phyloP scores from a whole-genome alignment of 2,329 filamentous ascomycete genomes.

The Xylariaceae sp. region DNA sequence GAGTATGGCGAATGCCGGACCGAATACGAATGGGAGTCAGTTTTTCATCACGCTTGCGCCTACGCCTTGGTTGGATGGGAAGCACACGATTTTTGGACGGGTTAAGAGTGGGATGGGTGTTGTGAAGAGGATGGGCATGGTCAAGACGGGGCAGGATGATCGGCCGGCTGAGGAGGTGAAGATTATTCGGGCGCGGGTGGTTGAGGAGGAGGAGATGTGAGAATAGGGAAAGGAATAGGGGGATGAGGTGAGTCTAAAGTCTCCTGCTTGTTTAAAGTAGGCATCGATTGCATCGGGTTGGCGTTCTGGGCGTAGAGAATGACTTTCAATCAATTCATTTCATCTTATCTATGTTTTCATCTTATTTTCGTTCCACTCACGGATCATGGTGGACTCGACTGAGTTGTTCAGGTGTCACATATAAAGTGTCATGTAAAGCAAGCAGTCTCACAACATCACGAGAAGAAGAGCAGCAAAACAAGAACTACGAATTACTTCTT shows the following conservation, averaged over 20 bases:
- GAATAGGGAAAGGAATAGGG: neutral
- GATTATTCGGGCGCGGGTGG: conserved; percentile 66
- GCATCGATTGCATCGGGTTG: conserved; percentile 17
- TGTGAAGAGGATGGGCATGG: conserved; percentile 82
- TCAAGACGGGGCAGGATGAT: conserved; percentile 78
- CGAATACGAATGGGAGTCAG: conserved; percentile 89
- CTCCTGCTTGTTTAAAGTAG: neutral
- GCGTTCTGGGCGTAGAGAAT: conserved; percentile 20
- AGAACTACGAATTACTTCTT: neutral
- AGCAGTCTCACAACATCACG: neutral
- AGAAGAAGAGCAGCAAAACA: neutral
- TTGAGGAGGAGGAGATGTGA: conserved; percentile 51
- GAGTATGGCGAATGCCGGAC: conserved; percentile 93
- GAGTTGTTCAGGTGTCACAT: neutral
- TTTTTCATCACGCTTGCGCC: conserved; percentile 95
- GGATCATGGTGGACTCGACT: neutral
- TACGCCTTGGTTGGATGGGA: conserved; percentile 93
- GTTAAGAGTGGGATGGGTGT: conserved; percentile 78
- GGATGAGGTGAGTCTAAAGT: too few relatives aligned
- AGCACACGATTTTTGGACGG: conserved; percentile 93
- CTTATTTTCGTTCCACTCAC: neutral
- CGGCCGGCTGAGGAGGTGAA: conserved; percentile 75
- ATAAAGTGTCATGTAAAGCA: too few relatives aligned
- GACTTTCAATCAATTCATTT: neutral
- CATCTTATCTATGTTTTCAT: too few relatives aligned